Base-by-base conservation (phyloP, 345 rosid species). In the Tarenaya hassleriana region DNA sequence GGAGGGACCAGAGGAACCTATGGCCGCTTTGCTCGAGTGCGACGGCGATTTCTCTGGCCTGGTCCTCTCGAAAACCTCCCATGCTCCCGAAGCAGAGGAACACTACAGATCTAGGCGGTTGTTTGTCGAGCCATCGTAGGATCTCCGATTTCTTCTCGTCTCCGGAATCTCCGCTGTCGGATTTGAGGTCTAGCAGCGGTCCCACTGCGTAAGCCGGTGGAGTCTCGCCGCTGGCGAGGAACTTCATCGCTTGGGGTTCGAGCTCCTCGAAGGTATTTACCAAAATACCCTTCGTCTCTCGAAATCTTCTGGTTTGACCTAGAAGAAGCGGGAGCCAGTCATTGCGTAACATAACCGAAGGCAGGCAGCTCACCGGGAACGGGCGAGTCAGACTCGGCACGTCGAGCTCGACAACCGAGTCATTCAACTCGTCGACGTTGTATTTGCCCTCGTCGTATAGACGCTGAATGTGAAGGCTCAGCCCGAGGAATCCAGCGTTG, bases 41-140 rank as follows among this genome's bases (percentile, higher is more conserved):
- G 0, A 4, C 0, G 0, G 80, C 82, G 3, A 74, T 73, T 59
- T 77, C 71, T 53, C 55, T 70, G 11, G 66, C 38, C 57, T 81
- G 88, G 11, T 66, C 73, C 34, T 45, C 73, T 16, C 16, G 16
- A n/a, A 83, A 83, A n/a, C 75, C 52, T 47, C 92, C 88, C 58
- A 32, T 37, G 77, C 88, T 81, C 52, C 92, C 83, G 48, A 83
- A 83, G 63, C 83, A 83, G n/a, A 83, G 56, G 63, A 78, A 80
- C 58, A 78, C 75, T 7, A 76, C 88, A 10, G 88, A 76, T 0
- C 50, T 10, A 9, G 27, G 42, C 2, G 85, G 78, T 10, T 80
- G 85, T 32, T 63, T 52, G 14, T 78, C 75, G 1, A 81, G 77
- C 92, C 88, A 80, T 1, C 29, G 35, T 35, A 74, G 9, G 48